Evolutionary conservation across 495 filamentous ascomycete genomes (phyloP), one percentile per base, ranked within the genome.

Genomic region (Penicillium longicatenatum): DNA sequence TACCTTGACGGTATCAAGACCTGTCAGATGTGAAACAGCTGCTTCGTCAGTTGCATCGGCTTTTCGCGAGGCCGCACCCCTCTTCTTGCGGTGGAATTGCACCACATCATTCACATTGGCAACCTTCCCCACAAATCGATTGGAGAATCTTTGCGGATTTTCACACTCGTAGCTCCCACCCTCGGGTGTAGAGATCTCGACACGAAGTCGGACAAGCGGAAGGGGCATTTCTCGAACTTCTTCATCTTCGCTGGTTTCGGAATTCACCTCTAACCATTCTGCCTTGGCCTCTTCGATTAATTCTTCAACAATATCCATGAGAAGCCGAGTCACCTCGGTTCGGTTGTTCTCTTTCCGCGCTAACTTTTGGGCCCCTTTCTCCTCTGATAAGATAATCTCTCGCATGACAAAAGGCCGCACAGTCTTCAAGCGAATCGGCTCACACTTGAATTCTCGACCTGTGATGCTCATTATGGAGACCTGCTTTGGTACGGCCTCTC

Each of bases 121-220:
- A 0, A 98, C 94, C 64, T 88, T 91, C 7, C 86, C 87, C 1
- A 88, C 81, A 62, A 99, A 99, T 5, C 93, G 85, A 70, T 96
- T 97, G 1, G 95, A 98, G 62, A 98, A 98, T 5, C 94, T 85
- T 65, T 98, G 94, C 16, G 94, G 94, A 58, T 99, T 99, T 66
- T 98, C 95, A 54, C 87, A 89, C 55, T 97, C 91, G 62, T 89
- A 99, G 43, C 84, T 83, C 39, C 90, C 89, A 22, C 91, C 91
- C 30, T 97, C 92, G 0, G 91, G 90, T 1, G 93, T 86, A 0
- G 92, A 87, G 58, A 89, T 94, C 62, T 99, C 94, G 7, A 99
- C 93, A 39, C 92, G 87, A 9, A 99, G 81, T 45, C 94, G 84
- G 10, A 99, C 84, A 10, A 99, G 78, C 2, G 94, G 94, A 47